These are phyloP conservation scores for Cryptomeria japonica DNA, from an alignment of 75 land plant genomes.

Conservation along the genomic window DNA sequence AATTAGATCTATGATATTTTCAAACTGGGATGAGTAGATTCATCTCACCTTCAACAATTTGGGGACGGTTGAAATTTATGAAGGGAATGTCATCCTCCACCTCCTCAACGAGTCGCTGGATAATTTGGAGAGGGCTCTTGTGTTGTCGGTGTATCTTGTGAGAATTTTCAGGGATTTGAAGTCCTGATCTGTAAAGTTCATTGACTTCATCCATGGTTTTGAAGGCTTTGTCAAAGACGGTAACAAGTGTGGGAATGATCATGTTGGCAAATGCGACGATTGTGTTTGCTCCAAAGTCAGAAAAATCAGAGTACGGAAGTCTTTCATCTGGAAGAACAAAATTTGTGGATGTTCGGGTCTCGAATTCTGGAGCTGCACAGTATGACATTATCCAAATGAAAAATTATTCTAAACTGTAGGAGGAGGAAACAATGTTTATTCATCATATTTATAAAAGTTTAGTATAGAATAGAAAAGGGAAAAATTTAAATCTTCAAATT, in stretches of 20 bases:
- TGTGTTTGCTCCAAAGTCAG: slow-evolving; percentile 26
- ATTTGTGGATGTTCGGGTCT: slow-evolving; percentile 20
- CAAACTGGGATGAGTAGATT: background rate
- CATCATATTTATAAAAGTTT: no score
- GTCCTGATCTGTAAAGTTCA: background rate
- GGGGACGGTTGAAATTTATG: background rate
- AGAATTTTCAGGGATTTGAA: background rate
- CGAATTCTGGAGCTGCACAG: slow-evolving; percentile 28
- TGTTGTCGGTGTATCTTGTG: background rate
- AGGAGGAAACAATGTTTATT: background rate
- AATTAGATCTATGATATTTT: no score
- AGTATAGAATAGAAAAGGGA: no score
- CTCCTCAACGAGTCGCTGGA: no score
- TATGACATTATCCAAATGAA: background rate
- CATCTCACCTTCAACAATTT: background rate
- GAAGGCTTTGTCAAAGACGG: background rate
- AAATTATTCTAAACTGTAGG: no score
- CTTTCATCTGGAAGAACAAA: slow-evolving; percentile 50
- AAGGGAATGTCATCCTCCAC: background rate
- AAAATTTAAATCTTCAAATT: no score
- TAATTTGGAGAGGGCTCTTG: background rate
- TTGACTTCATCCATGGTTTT: background rate
- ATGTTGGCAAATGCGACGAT: slow-evolving; percentile 26
- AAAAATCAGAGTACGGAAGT: slow-evolving; percentile 31
- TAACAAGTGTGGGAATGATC: slow-evolving; percentile 19